These are phyloP conservation scores for Lenwebbia sp. DNA, from an alignment of 345 rosid species.

Conservation along the genomic window DNA sequence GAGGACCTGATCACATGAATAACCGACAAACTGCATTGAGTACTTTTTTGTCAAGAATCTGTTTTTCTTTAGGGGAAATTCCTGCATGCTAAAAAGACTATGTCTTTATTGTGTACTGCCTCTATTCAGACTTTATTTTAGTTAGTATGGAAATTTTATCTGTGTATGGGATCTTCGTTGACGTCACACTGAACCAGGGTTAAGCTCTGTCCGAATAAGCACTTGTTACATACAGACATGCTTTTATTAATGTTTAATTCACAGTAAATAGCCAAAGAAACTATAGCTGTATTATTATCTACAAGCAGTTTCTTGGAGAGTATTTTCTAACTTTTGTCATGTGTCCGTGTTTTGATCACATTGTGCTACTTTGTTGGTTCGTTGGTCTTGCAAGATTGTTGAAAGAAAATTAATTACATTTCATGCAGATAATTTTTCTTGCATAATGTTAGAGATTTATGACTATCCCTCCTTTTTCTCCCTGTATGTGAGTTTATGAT, in stretches of 20 bases:
- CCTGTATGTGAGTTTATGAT: neutral
- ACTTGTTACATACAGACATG: neutral
- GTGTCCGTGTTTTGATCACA: neutral
- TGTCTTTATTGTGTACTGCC: neutral
- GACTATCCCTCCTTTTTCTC: neutral
- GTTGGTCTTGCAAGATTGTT: neutral
- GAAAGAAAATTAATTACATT: neutral
- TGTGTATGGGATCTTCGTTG: neutral
- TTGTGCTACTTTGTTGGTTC: neutral
- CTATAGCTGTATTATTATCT: neutral
- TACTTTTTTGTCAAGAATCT: neutral
- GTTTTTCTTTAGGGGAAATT: neutral
- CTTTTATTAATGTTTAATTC: neutral
- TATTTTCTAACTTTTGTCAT: neutral
- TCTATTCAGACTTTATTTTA: neutral
- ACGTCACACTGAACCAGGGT: neutral
- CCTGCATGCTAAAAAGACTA: neutral
- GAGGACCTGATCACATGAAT: neutral
- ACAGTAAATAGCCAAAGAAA: neutral
- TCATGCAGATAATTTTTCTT: too few relatives aligned
- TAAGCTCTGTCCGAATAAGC: neutral
- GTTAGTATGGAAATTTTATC: neutral
- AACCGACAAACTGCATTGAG: neutral
- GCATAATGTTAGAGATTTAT: too few relatives aligned
- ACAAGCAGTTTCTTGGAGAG: neutral